A percentile compares a stretch with the other conserved stretches of the same genome.
Conservation (phyloP, 768 basidiomycete species). For the Lactarius indigo region DNA sequence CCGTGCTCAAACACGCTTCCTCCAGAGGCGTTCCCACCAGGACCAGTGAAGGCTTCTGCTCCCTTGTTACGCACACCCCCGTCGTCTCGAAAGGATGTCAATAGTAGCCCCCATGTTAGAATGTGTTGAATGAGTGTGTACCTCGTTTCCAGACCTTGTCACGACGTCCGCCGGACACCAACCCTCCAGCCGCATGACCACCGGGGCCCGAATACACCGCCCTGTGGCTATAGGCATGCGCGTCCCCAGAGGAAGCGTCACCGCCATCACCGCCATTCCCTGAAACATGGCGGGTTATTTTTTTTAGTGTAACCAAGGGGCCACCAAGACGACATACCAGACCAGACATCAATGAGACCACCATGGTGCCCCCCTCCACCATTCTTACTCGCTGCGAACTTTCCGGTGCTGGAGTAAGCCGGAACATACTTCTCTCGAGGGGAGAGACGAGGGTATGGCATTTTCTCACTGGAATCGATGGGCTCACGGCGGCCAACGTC, state of each 20-base stretch:
- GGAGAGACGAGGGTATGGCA: not conserved
- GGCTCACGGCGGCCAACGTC: conserved; percentile 5
- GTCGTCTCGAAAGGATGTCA: conserved; percentile 1
- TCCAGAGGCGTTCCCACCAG: conserved; percentile 20
- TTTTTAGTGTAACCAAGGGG: not conserved
- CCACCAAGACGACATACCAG: conserved; percentile 2
- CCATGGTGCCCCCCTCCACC: not conserved
- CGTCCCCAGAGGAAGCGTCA: conserved; percentile 12
- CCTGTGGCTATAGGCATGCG: not conserved
- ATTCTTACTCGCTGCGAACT: not conserved
- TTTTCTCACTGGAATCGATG: not conserved
- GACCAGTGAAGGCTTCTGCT: conserved; percentile 12
- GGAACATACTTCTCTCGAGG: not conserved
- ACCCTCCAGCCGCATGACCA: conserved; percentile 7
- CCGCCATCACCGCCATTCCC: conserved; percentile 19
- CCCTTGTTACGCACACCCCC: not conserved
- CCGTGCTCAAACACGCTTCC: conserved; percentile 5
- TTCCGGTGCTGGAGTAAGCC: not conserved
- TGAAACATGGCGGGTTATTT: not conserved
- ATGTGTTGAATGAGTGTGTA: not conserved
- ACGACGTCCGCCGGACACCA: not conserved
- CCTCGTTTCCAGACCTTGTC: conserved; percentile 1
- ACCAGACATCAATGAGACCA: not conserved
- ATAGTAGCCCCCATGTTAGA: not conserved
- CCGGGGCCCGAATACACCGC: conserved; percentile 7